Percentiles rank a stretch among this genome's conserved stretches.
Evolutionary conservation across 2,329 filamentous ascomycete genomes (phyloP).

Genomic region (Ceratocystis ficicola): DNA sequence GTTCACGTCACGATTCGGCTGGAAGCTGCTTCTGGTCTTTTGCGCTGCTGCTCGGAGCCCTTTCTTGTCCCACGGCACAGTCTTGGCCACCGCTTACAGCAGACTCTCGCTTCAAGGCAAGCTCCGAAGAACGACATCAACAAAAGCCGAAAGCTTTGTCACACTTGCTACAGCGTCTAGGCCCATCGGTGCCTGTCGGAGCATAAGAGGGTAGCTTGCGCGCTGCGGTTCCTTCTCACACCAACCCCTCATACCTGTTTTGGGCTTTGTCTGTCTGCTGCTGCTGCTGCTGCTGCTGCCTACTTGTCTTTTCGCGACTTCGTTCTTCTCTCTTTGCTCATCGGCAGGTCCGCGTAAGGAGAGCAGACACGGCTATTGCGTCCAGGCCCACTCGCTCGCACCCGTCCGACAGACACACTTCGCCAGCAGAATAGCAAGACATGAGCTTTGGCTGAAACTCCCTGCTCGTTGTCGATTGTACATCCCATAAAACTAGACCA

Average conservation of each 20-base stretch:
- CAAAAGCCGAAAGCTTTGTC: no score
- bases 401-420: not conserved
- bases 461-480: slow-evolving; percentile 16
- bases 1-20: no score
- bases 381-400: not conserved
- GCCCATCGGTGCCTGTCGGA: no score
- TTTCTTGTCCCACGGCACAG: no score
- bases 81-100: no score
- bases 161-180: no score
- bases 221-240: not conserved
- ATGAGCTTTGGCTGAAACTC: slow-evolving; percentile 20
- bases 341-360: not conserved
- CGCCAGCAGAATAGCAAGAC: not conserved
- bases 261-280: not conserved
- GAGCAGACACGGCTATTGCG: not conserved
- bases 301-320: not conserved
- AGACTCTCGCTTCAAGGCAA: no score
- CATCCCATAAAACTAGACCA: slow-evolving; percentile 19
- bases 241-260: not conserved
- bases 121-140: no score
- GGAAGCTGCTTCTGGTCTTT: no score
- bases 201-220: no score
- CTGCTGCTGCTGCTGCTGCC: no score
- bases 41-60: no score
- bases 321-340: not conserved